These are phyloP conservation scores for Podaxis carcinomalis DNA, from an alignment of 768 basidiomycete genomes.

Conservation along the genomic window DNA sequence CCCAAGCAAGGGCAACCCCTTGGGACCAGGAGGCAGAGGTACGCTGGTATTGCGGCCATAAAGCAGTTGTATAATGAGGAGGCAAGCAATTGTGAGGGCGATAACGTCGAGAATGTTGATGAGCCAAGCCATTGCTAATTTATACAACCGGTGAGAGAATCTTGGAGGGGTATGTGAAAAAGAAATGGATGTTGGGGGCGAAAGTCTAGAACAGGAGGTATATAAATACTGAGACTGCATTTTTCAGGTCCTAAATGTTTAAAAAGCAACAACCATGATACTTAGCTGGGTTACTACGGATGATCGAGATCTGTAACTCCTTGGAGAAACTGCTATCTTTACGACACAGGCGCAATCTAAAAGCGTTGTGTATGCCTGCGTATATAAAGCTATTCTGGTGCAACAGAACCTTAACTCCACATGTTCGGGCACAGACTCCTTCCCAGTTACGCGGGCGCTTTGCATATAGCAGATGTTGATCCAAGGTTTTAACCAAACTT, in stretches of 20 bases:
- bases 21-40: constrained; percentile 43
- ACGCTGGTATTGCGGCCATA: constrained; percentile 10
- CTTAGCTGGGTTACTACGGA: too few species aligned
- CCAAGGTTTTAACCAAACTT: too few species aligned
- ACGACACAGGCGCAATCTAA: too few species aligned
- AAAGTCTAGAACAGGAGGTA: background rate
- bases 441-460: too few species aligned
- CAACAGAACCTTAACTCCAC: too few species aligned
- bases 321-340: too few species aligned
- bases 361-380: too few species aligned
- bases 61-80: constrained; percentile 18
- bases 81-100: constrained; percentile 12
- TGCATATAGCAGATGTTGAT: too few species aligned
- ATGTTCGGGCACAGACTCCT: too few species aligned
- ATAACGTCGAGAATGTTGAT: constrained; percentile 16
- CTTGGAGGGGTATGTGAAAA: background rate
- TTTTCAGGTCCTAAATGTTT: background rate
- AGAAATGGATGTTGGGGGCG: background rate
- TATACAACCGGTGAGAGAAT: background rate
- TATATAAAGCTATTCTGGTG: too few species aligned
- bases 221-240: background rate
- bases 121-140: constrained; percentile 10
- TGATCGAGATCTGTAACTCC: too few species aligned
- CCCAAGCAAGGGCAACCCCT: constrained; percentile 38
- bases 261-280: background rate